These are phyloP conservation scores for Pythium oligandrum DNA, from an alignment of 352 stramenopile species.

Conservation along the genomic window DNA sequence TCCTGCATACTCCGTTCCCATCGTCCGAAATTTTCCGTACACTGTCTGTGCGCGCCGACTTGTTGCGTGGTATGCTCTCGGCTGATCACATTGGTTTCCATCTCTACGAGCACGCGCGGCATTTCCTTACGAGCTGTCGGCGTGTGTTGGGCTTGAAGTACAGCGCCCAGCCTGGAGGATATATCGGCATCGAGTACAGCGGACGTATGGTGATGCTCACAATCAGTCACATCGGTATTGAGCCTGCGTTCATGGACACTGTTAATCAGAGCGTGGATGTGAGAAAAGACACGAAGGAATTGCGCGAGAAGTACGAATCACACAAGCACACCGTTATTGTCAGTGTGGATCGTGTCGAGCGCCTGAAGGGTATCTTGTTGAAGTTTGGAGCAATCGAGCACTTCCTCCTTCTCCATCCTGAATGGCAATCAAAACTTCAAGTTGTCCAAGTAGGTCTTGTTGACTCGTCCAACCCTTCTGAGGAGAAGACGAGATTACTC, in stretches of 20 bases:
- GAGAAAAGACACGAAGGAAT: conserved; percentile 31
- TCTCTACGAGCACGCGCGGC: conserved; percentile 96
- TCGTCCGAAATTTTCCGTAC: conserved; percentile 99
- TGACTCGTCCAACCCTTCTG: conserved; percentile 64
- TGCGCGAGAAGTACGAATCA: conserved; percentile 48
- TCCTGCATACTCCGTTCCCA: conserved; percentile 99
- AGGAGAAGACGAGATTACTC: conserved; percentile 62
- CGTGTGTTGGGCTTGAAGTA: conserved; percentile 86
- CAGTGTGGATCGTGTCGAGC: conserved; percentile 94
- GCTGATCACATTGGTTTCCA: conserved; percentile 98
- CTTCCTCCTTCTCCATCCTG: conserved; percentile 85
- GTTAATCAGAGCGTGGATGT: conserved; percentile 56
- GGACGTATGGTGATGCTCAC: conserved; percentile 96
- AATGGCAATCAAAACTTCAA: conserved; percentile 82
- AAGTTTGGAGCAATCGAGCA: conserved; percentile 96
- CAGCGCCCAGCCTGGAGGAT: conserved; percentile 87
- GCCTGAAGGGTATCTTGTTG: conserved; percentile 96
- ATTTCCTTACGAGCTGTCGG: conserved; percentile 96
- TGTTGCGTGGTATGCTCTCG: conserved; percentile 95
- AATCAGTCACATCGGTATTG: conserved; percentile 97
- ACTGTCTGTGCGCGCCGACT: conserved; percentile 94
- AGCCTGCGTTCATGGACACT: conserved; percentile 84
- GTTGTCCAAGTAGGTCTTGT: conserved; percentile 81
- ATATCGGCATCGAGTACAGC: conserved; percentile 96
- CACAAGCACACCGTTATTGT: conserved; percentile 83